A percentile compares a stretch with the other conserved stretches of the same genome.
Conservation (phyloP, 306 rosid species). For the Acacia melanoxylon region DNA sequence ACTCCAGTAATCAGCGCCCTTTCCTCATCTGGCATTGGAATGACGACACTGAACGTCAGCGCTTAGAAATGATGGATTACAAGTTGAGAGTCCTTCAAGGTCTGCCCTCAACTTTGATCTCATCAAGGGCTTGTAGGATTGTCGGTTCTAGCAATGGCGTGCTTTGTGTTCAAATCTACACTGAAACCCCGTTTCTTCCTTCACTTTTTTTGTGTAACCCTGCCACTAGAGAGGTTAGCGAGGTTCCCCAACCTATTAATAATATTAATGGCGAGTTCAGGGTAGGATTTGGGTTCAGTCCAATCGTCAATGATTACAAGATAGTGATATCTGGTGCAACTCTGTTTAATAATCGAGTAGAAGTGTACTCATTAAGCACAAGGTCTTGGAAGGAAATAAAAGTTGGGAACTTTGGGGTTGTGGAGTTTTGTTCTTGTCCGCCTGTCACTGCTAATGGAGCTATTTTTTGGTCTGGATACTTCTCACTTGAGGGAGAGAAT, state of each 20-base stretch:
- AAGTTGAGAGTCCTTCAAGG: not conserved
- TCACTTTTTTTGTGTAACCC: not conserved
- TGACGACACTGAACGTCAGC: not conserved
- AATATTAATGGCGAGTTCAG: not conserved
- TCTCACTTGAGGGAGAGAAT: too few relatives aligned
- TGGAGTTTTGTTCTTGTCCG: rapidly evolving
- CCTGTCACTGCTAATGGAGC: not conserved
- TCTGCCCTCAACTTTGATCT: not conserved
- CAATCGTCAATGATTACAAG: not conserved
- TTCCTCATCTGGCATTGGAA: not conserved
- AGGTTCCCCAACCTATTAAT: not conserved
- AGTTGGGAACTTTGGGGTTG: not conserved
- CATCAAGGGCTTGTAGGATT: not conserved
- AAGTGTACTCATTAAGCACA: not conserved
- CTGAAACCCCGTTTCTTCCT: not conserved
- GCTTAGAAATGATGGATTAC: not conserved
- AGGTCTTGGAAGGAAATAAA: not conserved
- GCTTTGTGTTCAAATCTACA: not conserved
- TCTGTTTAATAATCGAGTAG: not conserved
- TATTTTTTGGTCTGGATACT: not conserved
- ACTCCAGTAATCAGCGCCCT: not conserved
- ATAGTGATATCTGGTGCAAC: not conserved
- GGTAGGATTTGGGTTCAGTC: not conserved
- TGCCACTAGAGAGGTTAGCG: not conserved
- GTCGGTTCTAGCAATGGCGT: not conserved